Conservation (phyloP, 129 eudicot genomes). For the Silybum marianum region DNA sequence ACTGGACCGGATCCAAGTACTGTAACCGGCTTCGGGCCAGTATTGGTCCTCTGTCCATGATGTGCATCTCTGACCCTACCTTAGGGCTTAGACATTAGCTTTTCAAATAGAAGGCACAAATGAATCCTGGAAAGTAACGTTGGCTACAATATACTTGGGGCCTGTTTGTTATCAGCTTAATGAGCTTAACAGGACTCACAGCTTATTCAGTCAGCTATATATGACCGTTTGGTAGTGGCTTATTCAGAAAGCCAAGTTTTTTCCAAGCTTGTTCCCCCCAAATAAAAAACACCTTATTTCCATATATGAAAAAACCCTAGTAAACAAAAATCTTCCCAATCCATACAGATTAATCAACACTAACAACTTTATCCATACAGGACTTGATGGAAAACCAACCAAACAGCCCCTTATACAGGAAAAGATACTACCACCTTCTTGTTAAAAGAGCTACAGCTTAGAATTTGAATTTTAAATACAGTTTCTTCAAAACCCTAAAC, state of each 20-base stretch:
- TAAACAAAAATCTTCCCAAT: background rate
- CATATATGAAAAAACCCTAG: no score
- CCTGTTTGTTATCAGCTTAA: no score
- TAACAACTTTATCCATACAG: no score
- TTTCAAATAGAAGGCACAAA: background rate
- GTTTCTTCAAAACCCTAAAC: background rate
- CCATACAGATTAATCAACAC: no score
- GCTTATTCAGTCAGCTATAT: background rate
- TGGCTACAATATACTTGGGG: background rate
- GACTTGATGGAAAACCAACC: no score
- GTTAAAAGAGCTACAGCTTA: background rate
- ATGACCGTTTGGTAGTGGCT: background rate
- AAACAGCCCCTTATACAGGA: background rate
- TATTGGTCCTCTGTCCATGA: background rate
- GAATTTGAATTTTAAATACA: background rate
- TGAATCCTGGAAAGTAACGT: background rate
- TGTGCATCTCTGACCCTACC: background rate
- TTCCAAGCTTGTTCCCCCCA: background rate
- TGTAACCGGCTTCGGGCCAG: background rate
- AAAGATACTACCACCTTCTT: background rate
- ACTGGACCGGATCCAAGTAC: background rate
- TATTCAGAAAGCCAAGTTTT: background rate
- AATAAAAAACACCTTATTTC: background rate
- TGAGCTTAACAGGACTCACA: background rate
- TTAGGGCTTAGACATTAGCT: background rate